Evolutionary conservation across 129 eudicot genomes (phyloP).

Genomic region (Chrysanthemum lavandulifolium): DNA sequence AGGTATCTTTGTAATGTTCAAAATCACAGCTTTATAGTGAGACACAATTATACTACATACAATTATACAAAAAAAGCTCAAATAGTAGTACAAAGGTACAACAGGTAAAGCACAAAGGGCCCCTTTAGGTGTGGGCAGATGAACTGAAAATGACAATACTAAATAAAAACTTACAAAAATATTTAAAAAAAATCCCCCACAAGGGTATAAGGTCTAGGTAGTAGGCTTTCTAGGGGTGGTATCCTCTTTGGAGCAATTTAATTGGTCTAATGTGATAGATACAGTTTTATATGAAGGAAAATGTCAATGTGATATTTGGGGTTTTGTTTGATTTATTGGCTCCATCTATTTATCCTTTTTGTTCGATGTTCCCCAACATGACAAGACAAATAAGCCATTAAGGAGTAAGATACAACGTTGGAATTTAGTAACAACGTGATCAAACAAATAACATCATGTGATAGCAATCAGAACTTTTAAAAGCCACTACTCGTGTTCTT

Average conservation of each 20-base stretch:
- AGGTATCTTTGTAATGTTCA: conserved; percentile 24
- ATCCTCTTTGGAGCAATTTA: conserved; percentile 18
- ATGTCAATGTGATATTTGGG: conserved; percentile 21
- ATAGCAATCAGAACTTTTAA: too few relatives aligned
- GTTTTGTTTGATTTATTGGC: conserved; percentile 34
- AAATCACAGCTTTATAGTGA: conserved; percentile 27
- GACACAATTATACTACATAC: conserved; percentile 22
- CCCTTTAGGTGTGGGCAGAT: conserved; percentile 36
- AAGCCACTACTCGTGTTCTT: too few relatives aligned
- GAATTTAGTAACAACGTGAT: conserved; percentile 1
- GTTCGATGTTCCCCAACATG: conserved; percentile 29
- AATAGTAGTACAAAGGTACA: conserved; percentile 17
- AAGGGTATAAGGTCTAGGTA: conserved; percentile 6
- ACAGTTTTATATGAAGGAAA: not conserved
- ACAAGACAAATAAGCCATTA: conserved; percentile 27
- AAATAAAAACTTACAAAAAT: not conserved
- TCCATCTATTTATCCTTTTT: conserved; percentile 14
- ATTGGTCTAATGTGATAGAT: conserved; percentile 19
- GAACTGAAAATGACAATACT: conserved; percentile 34
- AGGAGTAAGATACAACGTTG: conserved; percentile 10
- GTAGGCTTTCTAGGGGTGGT: not conserved
- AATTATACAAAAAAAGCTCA: too few relatives aligned
- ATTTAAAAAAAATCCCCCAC: not conserved
- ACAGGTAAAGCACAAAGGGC: conserved; percentile 31
- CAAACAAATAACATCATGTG: too few relatives aligned